A percentile compares a stretch with the other conserved stretches of the same genome.
These are phyloP conservation scores for Hypoxylon sp. DNA, from an alignment of 2,329 filamentous ascomycete genomes.

Conservation along the genomic window DNA sequence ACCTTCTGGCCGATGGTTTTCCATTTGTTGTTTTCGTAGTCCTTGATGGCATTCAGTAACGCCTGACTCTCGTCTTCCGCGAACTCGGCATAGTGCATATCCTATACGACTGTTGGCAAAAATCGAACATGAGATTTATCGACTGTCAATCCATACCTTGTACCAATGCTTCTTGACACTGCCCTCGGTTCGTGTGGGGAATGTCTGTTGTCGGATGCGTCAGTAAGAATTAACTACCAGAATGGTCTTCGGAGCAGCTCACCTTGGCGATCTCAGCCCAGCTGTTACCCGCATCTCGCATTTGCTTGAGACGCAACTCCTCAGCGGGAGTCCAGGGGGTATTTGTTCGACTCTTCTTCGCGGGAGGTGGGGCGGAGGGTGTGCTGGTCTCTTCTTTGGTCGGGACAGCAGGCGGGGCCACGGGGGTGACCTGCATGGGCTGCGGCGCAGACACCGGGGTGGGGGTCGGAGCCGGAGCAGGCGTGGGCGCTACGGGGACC, in stretches of 20 bases:
- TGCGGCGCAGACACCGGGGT: constrained; percentile 50
- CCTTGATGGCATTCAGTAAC: constrained; percentile 92
- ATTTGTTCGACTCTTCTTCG: constrained; percentile 97
- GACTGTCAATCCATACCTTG: constrained; percentile 68
- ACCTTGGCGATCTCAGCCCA: constrained; percentile 99
- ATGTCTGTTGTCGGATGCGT: constrained; percentile 66
- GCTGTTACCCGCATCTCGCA: constrained; percentile 91
- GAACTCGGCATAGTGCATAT: constrained; percentile 99
- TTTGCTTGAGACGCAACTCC: constrained; percentile 89
- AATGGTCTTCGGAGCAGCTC: constrained; percentile 35
- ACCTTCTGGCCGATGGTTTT: constrained; percentile 97
- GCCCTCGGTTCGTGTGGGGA: constrained; percentile 91
- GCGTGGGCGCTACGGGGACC: constrained; percentile 37
- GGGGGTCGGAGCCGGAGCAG: constrained; percentile 40
- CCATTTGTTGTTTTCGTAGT: constrained; percentile 99
- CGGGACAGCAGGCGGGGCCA: constrained; percentile 41
- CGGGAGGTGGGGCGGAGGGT: constrained; percentile 59
- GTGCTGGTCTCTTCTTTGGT: constrained; percentile 48
- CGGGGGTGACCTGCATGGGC: constrained; percentile 45
- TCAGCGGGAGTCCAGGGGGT: constrained; percentile 97
- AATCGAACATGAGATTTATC: constrained; percentile 2
- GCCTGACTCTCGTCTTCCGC: constrained; percentile 90
- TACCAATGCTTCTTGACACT: constrained; percentile 99
- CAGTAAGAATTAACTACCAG: constrained; percentile 23
- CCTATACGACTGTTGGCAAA: constrained; percentile 60